Percentiles rank a stretch among this genome's conserved stretches.
phyloP scores from a whole-genome alignment of 371 early-diverging fungal species.

The Mortierella sp. region DNA sequence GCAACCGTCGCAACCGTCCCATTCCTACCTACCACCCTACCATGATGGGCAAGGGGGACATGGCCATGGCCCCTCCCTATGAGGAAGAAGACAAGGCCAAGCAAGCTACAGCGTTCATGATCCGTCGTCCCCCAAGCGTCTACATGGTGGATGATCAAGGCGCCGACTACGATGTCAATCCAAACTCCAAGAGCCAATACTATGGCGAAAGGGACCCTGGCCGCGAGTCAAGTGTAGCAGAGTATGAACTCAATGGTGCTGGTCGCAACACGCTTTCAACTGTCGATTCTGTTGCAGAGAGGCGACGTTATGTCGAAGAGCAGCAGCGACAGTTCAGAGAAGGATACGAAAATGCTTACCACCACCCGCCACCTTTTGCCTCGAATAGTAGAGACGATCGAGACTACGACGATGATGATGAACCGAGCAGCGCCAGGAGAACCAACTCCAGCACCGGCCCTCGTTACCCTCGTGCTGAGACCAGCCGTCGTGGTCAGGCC shows the following conservation, averaged over 20 bases:
- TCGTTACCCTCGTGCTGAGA: slow-evolving; percentile 5
- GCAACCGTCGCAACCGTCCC: slow-evolving; percentile 6
- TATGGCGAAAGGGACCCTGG: slow-evolving; percentile 16
- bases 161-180: slow-evolving; percentile 19
- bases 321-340: slow-evolving; percentile 43
- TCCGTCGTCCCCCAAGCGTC: slow-evolving; percentile 26
- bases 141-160: slow-evolving; percentile 32
- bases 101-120: slow-evolving; percentile 43
- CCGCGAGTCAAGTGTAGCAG: slow-evolving; percentile 18
- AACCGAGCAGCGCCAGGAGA: not conserved
- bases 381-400: slow-evolving; percentile 7
- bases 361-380: slow-evolving; percentile 20
- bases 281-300: slow-evolving; percentile 33
- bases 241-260: slow-evolving; percentile 36
- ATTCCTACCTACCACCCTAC: not conserved
- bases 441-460: slow-evolving; percentile 2
- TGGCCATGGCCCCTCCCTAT: not conserved
- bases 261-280: slow-evolving; percentile 8
- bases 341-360: slow-evolving; percentile 31
- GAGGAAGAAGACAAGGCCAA: slow-evolving; percentile 26
- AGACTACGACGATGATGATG: slow-evolving; percentile 1
- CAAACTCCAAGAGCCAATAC: slow-evolving; percentile 28
- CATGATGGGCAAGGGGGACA: slow-evolving; percentile 7
- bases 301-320: slow-evolving; percentile 42
- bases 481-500: too few species aligned